phyloP scores from a whole-genome alignment of 2,329 filamentous ascomycete species.

The Stylonectria norvegica region DNA sequence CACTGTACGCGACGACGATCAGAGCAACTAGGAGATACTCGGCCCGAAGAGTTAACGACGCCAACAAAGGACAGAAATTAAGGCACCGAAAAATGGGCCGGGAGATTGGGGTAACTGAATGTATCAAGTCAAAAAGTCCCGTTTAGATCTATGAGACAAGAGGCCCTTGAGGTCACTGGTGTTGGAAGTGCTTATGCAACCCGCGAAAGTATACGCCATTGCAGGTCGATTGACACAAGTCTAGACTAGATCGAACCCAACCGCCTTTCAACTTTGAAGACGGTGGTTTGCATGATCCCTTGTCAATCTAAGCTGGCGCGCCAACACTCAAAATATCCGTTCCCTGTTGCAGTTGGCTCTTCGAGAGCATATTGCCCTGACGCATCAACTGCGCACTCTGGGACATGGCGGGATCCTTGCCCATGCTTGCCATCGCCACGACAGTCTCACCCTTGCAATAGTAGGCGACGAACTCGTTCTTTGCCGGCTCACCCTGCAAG shows the following conservation, averaged over 20 bases:
- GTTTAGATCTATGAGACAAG: neutral
- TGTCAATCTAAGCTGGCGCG: slow-evolving; percentile 16
- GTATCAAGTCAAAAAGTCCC: neutral
- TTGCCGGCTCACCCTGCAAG: slow-evolving; percentile 69
- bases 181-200: too few species aligned
- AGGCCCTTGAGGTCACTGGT: too few species aligned
- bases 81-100: neutral
- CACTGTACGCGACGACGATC: slow-evolving; percentile 6
- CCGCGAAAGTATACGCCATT: too few species aligned
- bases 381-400: slow-evolving; percentile 85
- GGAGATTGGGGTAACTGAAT: neutral
- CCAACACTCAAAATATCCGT: slow-evolving; percentile 48
- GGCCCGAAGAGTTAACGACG: slow-evolving; percentile 14
- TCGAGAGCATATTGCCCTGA: slow-evolving; percentile 74
- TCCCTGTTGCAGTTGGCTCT: slow-evolving; percentile 69
- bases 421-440: slow-evolving; percentile 88
- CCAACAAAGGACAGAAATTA: slow-evolving; percentile 3
- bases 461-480: slow-evolving; percentile 83
- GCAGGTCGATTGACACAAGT: too few species aligned
- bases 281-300: too few species aligned
- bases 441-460: slow-evolving; percentile 84
- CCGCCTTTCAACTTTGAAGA: too few species aligned
- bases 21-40: slow-evolving; percentile 22
- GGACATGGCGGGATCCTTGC: slow-evolving; percentile 79
- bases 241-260: too few species aligned